Conservation (phyloP, 805 yeast genomes). For the Metschnikowia baotianmanensis region DNA sequence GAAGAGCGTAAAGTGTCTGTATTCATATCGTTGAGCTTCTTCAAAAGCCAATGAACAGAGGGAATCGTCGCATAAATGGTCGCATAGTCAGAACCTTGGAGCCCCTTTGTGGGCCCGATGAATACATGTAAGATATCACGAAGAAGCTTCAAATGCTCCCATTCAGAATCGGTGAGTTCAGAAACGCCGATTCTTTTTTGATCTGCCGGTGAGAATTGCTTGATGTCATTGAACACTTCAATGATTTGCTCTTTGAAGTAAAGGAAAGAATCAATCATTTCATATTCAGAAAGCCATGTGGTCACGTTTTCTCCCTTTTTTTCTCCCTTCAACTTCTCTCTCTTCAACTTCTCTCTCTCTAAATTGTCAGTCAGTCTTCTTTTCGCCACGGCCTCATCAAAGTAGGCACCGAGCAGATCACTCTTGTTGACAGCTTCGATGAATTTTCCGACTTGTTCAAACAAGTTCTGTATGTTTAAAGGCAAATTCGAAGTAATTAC, state of each 20-base stretch:
- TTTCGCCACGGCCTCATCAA: slow-evolving; percentile 4
- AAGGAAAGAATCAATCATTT: slow-evolving; percentile 1
- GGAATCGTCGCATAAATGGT: neutral
- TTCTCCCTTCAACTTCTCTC: too few species aligned
- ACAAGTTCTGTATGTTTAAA: neutral
- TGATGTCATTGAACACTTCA: neutral
- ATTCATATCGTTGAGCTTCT: too few species aligned
- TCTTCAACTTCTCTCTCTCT: slow-evolving; percentile 3
- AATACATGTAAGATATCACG: neutral
- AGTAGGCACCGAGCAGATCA: slow-evolving; percentile 3
- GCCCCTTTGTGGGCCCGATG: neutral
- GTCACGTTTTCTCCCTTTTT: slow-evolving; percentile 5
- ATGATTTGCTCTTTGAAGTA: neutral
- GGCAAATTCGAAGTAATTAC: neutral
- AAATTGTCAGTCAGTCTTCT: slow-evolving; percentile 4
- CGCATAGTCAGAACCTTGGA: neutral
- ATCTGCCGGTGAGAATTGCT: neutral
- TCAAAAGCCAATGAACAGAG: too few species aligned
- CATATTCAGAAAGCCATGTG: slow-evolving; percentile 3
- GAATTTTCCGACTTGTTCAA: too few species aligned
- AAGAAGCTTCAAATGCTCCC: neutral
- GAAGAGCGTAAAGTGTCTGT: too few species aligned
- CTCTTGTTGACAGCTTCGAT: too few species aligned
- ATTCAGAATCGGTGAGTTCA: neutral
- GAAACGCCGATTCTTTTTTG: neutral